These are phyloP conservation scores for Ampelomyces quisqualis DNA, from an alignment of 2,329 filamentous ascomycete species.

Conservation along the genomic window DNA sequence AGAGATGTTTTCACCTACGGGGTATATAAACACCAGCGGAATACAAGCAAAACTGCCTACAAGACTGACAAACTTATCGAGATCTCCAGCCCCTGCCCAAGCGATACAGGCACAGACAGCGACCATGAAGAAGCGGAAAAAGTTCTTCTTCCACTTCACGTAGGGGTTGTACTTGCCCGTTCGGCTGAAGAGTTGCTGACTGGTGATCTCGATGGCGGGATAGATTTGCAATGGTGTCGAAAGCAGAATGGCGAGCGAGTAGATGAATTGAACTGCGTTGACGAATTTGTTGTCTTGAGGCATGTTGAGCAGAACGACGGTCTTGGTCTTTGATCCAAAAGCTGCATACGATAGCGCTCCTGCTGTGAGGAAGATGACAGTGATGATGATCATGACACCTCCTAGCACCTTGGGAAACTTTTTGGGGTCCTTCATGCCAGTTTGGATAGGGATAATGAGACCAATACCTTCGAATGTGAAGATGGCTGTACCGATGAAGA, in stretches of 20 bases:
- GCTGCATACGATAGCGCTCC: slow-evolving; percentile 94
- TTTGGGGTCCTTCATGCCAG: slow-evolving; percentile 87
- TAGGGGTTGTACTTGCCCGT: slow-evolving; percentile 97
- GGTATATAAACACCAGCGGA: slow-evolving; percentile 95
- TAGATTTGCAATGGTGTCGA: slow-evolving; percentile 97
- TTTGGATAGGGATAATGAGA: slow-evolving; percentile 96
- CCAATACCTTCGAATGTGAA: slow-evolving; percentile 99
- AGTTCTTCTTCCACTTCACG: slow-evolving; percentile 99
- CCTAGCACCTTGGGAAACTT: slow-evolving; percentile 90
- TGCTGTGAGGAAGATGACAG: slow-evolving; percentile 84
- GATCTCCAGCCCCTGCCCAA: slow-evolving; percentile 86
- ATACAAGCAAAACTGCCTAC: slow-evolving; percentile 98
- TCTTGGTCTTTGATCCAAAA: slow-evolving; percentile 92
- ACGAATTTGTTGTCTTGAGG: slow-evolving; percentile 94
- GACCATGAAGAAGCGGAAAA: slow-evolving; percentile 92
- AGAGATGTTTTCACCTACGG: slow-evolving; percentile 62
- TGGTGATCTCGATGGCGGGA: slow-evolving; percentile 93
- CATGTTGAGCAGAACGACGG: slow-evolving; percentile 92
- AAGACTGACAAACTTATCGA: slow-evolving; percentile 96
- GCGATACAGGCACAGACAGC: slow-evolving; percentile 82
- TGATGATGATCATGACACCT: slow-evolving; percentile 93
- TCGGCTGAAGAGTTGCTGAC: slow-evolving; percentile 88
- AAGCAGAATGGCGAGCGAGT: slow-evolving; percentile 94
- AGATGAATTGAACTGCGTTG: slow-evolving; percentile 93
- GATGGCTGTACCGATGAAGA: slow-evolving; percentile 98